phyloP scores from a whole-genome alignment of 2,329 filamentous ascomycete species.

The Colletotrichum kahawae region DNA sequence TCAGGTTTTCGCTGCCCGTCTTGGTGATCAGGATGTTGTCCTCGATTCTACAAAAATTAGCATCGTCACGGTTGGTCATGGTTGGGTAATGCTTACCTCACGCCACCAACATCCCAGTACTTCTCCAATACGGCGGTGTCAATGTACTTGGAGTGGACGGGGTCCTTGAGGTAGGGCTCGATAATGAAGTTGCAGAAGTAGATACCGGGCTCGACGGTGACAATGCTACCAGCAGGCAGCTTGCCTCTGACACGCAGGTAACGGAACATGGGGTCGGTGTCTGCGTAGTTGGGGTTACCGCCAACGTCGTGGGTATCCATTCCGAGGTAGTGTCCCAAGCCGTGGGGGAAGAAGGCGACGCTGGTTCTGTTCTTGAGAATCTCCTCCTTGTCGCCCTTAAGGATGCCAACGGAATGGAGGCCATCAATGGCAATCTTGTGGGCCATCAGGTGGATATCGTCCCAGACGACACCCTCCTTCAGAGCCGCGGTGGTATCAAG shows the following conservation, averaged over 20 bases:
- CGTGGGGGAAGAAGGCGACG: slow-evolving; percentile 90
- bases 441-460: slow-evolving; percentile 80
- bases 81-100: slow-evolving; percentile 52
- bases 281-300: slow-evolving; percentile 77
- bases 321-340: slow-evolving; percentile 87
- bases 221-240: slow-evolving; percentile 77
- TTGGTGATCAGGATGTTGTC: slow-evolving; percentile 77
- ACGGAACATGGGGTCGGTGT: slow-evolving; percentile 83
- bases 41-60: slow-evolving; percentile 54
- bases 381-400: slow-evolving; percentile 71
- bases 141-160: slow-evolving; percentile 77
- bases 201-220: slow-evolving; percentile 94
- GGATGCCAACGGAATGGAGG: slow-evolving; percentile 75
- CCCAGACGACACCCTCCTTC: slow-evolving; percentile 78
- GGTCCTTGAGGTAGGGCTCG: slow-evolving; percentile 76
- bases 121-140: slow-evolving; percentile 73
- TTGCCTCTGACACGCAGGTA: slow-evolving; percentile 82
- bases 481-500: slow-evolving; percentile 75
- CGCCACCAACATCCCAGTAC: slow-evolving; percentile 84
- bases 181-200: slow-evolving; percentile 95
- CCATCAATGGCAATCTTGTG: slow-evolving; percentile 85
- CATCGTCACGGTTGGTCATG: background rate
- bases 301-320: slow-evolving; percentile 92
- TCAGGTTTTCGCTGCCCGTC: slow-evolving; percentile 74
- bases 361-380: slow-evolving; percentile 82